Evolutionary conservation across 2,329 filamentous ascomycete species (phyloP).

Genomic region (Botryosphaeria dothidea): DNA sequence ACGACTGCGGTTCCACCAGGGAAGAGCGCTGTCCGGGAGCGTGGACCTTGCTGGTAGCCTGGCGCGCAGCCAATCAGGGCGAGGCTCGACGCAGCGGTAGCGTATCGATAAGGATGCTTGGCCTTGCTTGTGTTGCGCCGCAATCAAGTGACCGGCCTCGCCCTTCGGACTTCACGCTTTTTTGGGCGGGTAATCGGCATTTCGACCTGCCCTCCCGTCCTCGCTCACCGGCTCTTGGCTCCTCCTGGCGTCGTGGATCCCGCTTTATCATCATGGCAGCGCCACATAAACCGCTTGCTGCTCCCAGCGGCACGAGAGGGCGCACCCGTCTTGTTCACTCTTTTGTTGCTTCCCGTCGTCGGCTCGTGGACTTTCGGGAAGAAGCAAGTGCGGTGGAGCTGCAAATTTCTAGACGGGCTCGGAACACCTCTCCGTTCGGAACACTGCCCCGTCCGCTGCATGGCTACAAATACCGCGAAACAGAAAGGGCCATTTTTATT

Average conservation of each 20-base stretch:
- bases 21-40: background rate
- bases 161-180: slow-evolving; percentile 8
- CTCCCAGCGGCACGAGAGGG: background rate
- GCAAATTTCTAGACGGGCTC: background rate
- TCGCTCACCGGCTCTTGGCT: background rate
- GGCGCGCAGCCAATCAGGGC: background rate
- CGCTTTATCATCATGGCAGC: slow-evolving; percentile 8
- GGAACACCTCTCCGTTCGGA: background rate
- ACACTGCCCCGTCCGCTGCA: background rate
- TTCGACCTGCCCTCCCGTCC: background rate
- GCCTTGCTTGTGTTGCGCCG: slow-evolving; percentile 4
- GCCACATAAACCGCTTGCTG: background rate
- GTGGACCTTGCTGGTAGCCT: background rate
- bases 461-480: background rate
- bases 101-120: slow-evolving; percentile 1
- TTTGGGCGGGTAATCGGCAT: slow-evolving; percentile 15
- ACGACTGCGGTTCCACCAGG: background rate
- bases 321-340: background rate
- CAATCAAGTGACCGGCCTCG: background rate
- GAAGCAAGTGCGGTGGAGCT: background rate
- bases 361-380: background rate
- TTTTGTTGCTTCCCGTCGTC: background rate
- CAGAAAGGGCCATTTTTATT: background rate
- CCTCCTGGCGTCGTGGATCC: background rate
- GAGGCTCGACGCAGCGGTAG: background rate